These are phyloP conservation scores for Silene uniflora DNA, from an alignment of 148 eudicot species.

Conservation along the genomic window DNA sequence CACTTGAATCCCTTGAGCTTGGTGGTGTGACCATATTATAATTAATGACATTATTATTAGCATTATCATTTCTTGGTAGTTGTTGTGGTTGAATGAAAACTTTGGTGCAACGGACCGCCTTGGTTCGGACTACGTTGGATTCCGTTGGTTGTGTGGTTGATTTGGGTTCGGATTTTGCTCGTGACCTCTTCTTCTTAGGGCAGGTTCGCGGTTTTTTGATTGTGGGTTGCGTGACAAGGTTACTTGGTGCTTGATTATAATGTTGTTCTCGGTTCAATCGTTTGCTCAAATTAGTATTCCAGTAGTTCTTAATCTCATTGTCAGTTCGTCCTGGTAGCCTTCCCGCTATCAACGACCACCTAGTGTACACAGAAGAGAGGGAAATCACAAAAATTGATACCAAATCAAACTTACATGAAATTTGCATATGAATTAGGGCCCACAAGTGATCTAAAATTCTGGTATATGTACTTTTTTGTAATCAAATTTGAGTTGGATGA, in stretches of 20 bases:
- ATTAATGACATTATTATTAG: neutral
- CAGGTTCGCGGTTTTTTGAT: conserved; percentile 14
- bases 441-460: neutral
- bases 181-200: neutral
- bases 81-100: conserved; percentile 25
- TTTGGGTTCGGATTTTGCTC: neutral
- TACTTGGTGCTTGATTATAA: conserved; percentile 1
- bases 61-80: neutral
- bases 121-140: conserved; percentile 33
- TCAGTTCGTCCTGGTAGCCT: conserved; percentile 48
- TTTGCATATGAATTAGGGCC: neutral
- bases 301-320: conserved; percentile 43
- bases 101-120: conserved; percentile 39
- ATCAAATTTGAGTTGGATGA: neutral
- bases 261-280: conserved; percentile 15
- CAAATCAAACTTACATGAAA: neutral
- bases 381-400: neutral
- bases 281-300: conserved; percentile 44
- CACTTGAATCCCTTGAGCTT: neutral
- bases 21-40: neutral
- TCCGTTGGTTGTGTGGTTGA: neutral
- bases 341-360: conserved; percentile 47
- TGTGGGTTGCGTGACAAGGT: neutral
- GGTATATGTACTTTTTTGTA: neutral
- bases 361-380: conserved; percentile 7